Base-by-base conservation (phyloP, 768 basidiomycete genomes). In the Clitopilus passeckerianus region DNA sequence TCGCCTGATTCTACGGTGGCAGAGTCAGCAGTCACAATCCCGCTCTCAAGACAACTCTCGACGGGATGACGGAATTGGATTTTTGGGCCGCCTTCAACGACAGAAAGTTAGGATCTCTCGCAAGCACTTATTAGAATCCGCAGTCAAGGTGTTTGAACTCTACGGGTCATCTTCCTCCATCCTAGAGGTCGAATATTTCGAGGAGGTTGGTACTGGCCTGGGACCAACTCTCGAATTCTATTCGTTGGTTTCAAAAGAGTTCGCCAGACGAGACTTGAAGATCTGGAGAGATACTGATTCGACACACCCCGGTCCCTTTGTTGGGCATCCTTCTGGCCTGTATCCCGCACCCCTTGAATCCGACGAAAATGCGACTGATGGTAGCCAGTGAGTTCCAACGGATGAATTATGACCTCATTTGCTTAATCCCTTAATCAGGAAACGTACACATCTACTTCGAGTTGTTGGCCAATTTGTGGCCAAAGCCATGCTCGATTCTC, bases 211-310 rank as follows among this genome's bases (percentile, higher is more conserved):
- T 18, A 98, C 96, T 7, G 97, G 97, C 18, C 78, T 99, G 10
- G 97, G 97, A 2, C 97, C 97, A 6, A 98, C 97, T 23, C 80
- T 98, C 22, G 97, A 99, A 75, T 99, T 99, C 75, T 99, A 98
- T 72, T 91, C 95, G n/a, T 75, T 98, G 54, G 97, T 95, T 7
- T 96, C 93, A n/a, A 91, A 88, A 66, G 97, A 98, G 72, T 98
- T 98, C 71, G 94, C 94, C 0, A 79, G 92, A 57, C 85, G 89
- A 66, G 86, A 91, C 60, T 76, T 98, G 64, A 90, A 91, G 73
- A 81, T 98, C 30, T 98, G 97, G 97, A 82, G 94, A 59, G 93
- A 94, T 67, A 86, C 87, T 1, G 94, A 97, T 61, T 73, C 80
- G 12, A 70, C 75, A 56, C 78, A 81, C 34, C 69, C 81, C 23